phyloP scores from a whole-genome alignment of 1,284 basidiomycete genomes.

The Fomitiporia mediterranea region DNA sequence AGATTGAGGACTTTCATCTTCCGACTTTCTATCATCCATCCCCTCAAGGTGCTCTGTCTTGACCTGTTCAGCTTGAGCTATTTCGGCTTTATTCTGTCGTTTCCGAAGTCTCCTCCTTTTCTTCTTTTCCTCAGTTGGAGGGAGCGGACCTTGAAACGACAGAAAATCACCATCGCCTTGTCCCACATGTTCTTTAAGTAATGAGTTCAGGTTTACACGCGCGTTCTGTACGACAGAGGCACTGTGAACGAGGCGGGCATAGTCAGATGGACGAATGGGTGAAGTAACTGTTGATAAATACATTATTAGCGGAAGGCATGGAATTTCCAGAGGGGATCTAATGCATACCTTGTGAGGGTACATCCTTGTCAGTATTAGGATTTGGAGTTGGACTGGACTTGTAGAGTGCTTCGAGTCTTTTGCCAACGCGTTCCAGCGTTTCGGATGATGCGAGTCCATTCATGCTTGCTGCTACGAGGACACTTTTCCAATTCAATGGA shows the following conservation, averaged over 20 bases:
- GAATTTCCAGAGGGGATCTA: background rate
- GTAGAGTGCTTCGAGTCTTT: constrained; percentile 1
- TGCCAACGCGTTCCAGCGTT: background rate
- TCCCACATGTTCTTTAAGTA: background rate
- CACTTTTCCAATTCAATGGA: constrained; percentile 46
- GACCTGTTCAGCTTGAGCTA: background rate
- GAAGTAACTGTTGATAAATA: background rate
- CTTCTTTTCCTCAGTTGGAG: background rate
- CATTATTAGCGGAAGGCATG: background rate
- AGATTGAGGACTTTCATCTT: too few species aligned
- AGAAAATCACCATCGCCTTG: constrained; percentile 3
- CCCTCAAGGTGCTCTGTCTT: too few species aligned
- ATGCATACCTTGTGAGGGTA: background rate
- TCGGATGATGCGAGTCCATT: background rate
- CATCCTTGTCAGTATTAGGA: background rate
- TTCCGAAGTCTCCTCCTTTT: background rate
- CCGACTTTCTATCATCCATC: too few species aligned
- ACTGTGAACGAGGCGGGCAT: background rate
- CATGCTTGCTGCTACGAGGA: constrained; percentile 37
- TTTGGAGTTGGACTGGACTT: background rate
- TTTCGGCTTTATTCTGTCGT: background rate
- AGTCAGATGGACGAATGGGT: background rate
- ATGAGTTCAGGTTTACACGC: background rate
- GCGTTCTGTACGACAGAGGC: background rate
- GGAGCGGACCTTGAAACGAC: background rate